phyloP scores from a whole-genome alignment of 78 protist species.

The Cavenderia fasciculata region DNA sequence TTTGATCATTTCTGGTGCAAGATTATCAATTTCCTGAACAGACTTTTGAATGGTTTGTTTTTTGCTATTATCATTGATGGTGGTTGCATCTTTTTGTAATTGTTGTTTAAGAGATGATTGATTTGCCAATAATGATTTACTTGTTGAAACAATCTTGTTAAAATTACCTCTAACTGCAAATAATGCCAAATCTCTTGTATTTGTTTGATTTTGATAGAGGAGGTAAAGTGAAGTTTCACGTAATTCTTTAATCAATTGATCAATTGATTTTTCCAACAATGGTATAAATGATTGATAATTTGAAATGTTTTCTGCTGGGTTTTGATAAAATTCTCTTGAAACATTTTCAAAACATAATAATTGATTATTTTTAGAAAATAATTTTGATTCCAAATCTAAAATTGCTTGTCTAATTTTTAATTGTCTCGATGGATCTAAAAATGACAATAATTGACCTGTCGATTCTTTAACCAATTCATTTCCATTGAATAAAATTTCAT shows the following conservation, averaged over 20 bases:
- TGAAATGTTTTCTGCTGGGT: background rate
- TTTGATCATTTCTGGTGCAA: conserved; percentile 22
- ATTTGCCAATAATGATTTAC: conserved; percentile 1
- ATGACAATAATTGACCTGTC: background rate
- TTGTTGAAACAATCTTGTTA: background rate
- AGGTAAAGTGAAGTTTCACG: conserved; percentile 7
- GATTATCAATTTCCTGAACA: conserved; percentile 7
- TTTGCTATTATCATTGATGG: background rate
- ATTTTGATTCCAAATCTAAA: conserved; percentile 12
- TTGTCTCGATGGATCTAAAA: conserved; percentile 16
- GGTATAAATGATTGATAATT: background rate
- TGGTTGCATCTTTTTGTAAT: background rate
- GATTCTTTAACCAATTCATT: background rate
- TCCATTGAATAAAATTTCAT: no score
- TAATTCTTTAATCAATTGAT: background rate
- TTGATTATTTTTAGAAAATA: background rate
- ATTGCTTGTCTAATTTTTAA: conserved; percentile 30
- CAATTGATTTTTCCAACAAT: background rate
- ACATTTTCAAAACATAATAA: background rate
- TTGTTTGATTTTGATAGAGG: background rate
- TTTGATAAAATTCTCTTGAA: no score
- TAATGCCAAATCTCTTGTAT: background rate
- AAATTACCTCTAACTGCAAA: conserved; percentile 1
- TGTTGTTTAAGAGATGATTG: conserved; percentile 26
- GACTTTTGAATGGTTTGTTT: background rate